Base-by-base conservation (phyloP, 495 filamentous ascomycete genomes). In the Trichoderma parareesei region DNA sequence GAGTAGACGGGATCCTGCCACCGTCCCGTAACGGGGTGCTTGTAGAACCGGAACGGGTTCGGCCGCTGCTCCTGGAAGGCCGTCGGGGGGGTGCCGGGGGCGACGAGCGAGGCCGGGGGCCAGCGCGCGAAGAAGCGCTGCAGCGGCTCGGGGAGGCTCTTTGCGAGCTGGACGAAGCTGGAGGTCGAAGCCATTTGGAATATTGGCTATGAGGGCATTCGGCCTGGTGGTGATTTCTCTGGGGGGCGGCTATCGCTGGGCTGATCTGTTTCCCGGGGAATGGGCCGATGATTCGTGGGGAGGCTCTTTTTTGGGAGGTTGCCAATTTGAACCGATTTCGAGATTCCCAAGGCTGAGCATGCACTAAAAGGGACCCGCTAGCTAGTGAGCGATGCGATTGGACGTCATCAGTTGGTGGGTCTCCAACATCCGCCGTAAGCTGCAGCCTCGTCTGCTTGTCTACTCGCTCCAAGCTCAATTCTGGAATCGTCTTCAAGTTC, bases 121-220 rank as follows among this genome's bases (percentile, higher is more conserved):
- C 92, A 97, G 66, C 88, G 87, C 43, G 88, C 87, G 75, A 98
- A 91, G 84, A 98, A 97, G 67, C 87, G 86, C 65, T 84, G 84
- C n/a, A 98, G 83, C 18, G 87, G 87, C 20, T 81, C 75, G 16
- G 92, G 94, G 18, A 93, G 82, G 43, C 81, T 74, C 71, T 83
- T 79, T 38, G 88, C 90, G 64, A 92, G 81, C 64, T 80, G 74
- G 65, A 89, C 74, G 70, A 81, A 84, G 60, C 71, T 79, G 6
- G 61, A 44, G 3, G 40, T 16, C 5, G 61, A 44, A 16, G 61
- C 61, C 61, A 63, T 63, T 6, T 41, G 27, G 27, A 27, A 27
- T 27, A 2, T 27, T 4, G 13, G 41, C 38, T 20, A 62, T 27
- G 38, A 41, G 27, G 33, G 53, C 27, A 57, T 57, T 57, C 27